phyloP scores from a whole-genome alignment of 1,284 basidiomycete species.

The Abortiporus biennis region DNA sequence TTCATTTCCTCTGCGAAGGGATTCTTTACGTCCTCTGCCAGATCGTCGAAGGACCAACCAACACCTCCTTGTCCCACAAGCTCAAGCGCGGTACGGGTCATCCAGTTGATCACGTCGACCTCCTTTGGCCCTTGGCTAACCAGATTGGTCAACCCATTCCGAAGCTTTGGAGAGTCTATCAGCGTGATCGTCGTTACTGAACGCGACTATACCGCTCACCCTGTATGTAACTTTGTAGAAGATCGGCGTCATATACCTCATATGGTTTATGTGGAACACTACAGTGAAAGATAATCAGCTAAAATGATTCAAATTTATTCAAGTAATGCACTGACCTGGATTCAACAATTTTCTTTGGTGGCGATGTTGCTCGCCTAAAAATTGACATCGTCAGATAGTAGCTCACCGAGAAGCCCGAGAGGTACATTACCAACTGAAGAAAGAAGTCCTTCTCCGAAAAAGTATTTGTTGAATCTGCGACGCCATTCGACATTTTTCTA shows the following conservation, averaged over 20 bases:
- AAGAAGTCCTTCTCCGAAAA: constrained; percentile 8
- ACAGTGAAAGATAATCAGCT: background rate
- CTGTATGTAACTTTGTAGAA: constrained; percentile 7
- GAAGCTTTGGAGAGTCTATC: constrained; percentile 10
- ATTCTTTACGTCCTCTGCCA: constrained; percentile 20
- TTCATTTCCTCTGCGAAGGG: constrained; percentile 26
- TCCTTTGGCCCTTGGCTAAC: constrained; percentile 16
- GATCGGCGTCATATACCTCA: constrained; percentile 7
- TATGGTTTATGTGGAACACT: constrained; percentile 9
- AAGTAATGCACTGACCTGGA: constrained; percentile 4
- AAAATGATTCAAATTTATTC: background rate
- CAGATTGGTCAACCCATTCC: constrained; percentile 9
- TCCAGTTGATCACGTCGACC: constrained; percentile 33
- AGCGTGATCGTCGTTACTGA: background rate
- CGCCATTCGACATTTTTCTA: background rate
- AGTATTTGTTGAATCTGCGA: constrained; percentile 3
- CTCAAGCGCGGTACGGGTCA: constrained; percentile 29
- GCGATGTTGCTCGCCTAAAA: constrained; percentile 3
- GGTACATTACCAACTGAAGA: constrained; percentile 5
- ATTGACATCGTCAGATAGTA: background rate
- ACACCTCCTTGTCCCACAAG: constrained; percentile 28
- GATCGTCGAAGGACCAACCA: constrained; percentile 35
- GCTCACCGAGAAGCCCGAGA: background rate
- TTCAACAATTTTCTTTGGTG: constrained; percentile 7
- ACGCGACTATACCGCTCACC: background rate